These are phyloP conservation scores for Apophysomyces ossiformis DNA, from an alignment of 371 early-diverging fungal species.

Conservation along the genomic window DNA sequence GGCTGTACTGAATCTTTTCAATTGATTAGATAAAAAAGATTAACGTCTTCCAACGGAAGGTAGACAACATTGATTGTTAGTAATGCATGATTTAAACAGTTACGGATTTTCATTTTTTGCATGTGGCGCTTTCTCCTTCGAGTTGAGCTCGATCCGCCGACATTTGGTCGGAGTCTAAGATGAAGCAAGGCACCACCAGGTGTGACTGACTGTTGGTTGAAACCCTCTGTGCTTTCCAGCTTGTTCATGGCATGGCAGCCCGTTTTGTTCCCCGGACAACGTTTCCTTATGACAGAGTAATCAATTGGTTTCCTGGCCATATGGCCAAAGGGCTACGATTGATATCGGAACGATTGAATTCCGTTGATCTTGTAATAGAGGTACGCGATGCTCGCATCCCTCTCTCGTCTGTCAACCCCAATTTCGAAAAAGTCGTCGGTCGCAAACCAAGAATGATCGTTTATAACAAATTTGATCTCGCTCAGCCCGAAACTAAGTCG, in stretches of 20 bases:
- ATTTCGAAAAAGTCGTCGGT: constrained; percentile 77
- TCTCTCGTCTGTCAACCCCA: constrained; percentile 84
- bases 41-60: not conserved
- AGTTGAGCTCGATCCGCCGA: too few species aligned
- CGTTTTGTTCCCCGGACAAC: constrained; percentile 44
- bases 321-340: constrained; percentile 87
- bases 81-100: too few species aligned
- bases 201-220: too few species aligned
- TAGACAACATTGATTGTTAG: too few species aligned
- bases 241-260: constrained; percentile 15
- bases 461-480: constrained; percentile 93
- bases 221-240: too few species aligned
- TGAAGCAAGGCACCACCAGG: too few species aligned
- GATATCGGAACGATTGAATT: constrained; percentile 71
- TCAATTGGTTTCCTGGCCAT: constrained; percentile 97
- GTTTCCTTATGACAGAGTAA: constrained; percentile 69
- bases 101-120: too few species aligned
- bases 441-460: constrained; percentile 77
- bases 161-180: too few species aligned
- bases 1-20: not conserved
- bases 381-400: constrained; percentile 95
- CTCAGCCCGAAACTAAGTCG: constrained; percentile 57
- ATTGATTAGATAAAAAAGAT: not conserved
- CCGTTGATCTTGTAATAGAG: constrained; percentile 90
- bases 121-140: too few species aligned